Conservation (phyloP, 1,284 basidiomycete genomes). For the Quambalaria eucalypti region DNA sequence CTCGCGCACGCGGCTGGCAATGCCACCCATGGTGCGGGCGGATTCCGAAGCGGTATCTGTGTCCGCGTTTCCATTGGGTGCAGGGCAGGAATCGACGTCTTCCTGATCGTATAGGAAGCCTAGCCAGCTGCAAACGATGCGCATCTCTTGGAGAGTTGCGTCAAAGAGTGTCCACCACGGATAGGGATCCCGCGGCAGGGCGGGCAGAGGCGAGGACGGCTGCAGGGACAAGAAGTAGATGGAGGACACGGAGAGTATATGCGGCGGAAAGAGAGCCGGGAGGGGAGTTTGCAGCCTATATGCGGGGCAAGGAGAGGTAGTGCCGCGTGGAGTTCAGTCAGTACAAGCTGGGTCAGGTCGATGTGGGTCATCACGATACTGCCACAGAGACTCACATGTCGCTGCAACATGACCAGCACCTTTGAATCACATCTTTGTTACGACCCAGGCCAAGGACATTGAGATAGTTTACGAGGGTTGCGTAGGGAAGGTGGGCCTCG, state of each 20-base stretch:
- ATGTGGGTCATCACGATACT: background rate
- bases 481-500: constrained; percentile 77
- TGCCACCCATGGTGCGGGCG: too few species aligned
- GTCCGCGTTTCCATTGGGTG: too few species aligned
- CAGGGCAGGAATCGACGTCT: too few species aligned
- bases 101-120: constrained; percentile 24
- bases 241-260: constrained; percentile 70
- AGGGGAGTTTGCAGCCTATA: constrained; percentile 76
- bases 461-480: constrained; percentile 87
- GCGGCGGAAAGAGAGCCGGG: constrained; percentile 75
- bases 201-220: constrained; percentile 19
- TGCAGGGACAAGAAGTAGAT: constrained; percentile 26
- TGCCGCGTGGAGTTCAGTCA: too few species aligned
- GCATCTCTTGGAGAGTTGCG: constrained; percentile 29
- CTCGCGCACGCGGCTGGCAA: background rate
- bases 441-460: constrained; percentile 66
- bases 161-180: constrained; percentile 50
- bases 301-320: background rate
- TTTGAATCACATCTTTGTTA: constrained; percentile 18
- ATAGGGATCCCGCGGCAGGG: constrained; percentile 40
- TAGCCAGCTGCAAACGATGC: constrained; percentile 22
- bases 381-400: constrained; percentile 46
- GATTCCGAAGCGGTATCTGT: too few species aligned
- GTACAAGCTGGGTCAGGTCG: background rate
- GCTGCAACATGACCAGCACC: constrained; percentile 48